A percentile compares a stretch with the other conserved stretches of the same genome.
These are phyloP conservation scores for Favolaschia claudopus DNA, from an alignment of 768 basidiomycete genomes.

Conservation along the genomic window DNA sequence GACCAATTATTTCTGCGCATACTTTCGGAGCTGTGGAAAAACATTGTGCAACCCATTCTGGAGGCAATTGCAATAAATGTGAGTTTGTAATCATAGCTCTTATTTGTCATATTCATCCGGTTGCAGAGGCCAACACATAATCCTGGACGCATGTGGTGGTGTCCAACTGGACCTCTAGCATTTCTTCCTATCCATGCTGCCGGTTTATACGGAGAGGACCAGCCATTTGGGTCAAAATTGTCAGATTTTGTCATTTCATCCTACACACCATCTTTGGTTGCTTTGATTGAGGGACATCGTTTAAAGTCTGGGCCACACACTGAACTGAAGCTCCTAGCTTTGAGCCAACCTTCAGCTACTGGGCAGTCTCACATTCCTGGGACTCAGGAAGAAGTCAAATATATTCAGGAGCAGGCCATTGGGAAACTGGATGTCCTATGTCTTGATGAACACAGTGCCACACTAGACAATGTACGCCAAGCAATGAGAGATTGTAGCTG, in stretches of 20 bases:
- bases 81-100: constrained; percentile 27
- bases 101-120: constrained; percentile 31
- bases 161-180: constrained; percentile 36
- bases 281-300: constrained; percentile 10
- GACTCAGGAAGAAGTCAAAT: constrained; percentile 20
- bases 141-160: constrained; percentile 28
- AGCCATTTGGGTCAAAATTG: constrained; percentile 1
- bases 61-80: background rate
- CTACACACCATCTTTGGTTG: constrained; percentile 36
- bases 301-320: background rate
- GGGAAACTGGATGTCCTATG: background rate
- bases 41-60: background rate
- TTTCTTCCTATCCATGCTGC: constrained; percentile 45
- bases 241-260: constrained; percentile 36
- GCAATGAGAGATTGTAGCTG: constrained; percentile 25
- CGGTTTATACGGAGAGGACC: constrained; percentile 30
- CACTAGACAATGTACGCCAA: constrained; percentile 20
- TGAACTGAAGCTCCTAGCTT: constrained; percentile 8
- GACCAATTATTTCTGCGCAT: background rate
- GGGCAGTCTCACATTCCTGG: constrained; percentile 21
- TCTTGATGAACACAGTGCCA: constrained; percentile 16
- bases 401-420: background rate
- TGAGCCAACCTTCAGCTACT: constrained; percentile 21
- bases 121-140: background rate
- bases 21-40: constrained; percentile 1